Percentiles rank a stretch among this genome's conserved stretches.
phyloP scores from a whole-genome alignment of 1,284 basidiomycete genomes.

The Sporisorium exsertum region DNA sequence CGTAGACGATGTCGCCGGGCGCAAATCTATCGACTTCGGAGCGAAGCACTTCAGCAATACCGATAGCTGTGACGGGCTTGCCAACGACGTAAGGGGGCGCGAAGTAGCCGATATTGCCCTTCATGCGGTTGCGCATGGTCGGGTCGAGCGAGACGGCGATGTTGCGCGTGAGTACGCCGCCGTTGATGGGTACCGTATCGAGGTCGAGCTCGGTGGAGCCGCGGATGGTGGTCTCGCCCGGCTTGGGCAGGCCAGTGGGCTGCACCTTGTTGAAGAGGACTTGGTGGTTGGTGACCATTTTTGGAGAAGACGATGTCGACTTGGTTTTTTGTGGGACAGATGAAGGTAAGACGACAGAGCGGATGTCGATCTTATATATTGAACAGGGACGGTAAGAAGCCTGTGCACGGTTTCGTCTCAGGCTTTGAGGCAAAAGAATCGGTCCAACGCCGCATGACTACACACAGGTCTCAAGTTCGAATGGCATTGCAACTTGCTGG shows the following conservation, averaged over 20 bases:
- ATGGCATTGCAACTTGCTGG: too few relatives aligned
- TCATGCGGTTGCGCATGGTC: constrained; percentile 55
- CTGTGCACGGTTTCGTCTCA: too few relatives aligned
- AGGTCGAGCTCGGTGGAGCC: constrained; percentile 30
- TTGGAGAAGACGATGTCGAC: neutral
- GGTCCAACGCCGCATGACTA: too few relatives aligned
- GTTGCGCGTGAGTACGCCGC: constrained; percentile 45
- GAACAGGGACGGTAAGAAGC: too few relatives aligned
- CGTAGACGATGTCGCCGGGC: constrained; percentile 33
- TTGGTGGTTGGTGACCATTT: constrained; percentile 53
- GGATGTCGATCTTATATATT: too few relatives aligned
- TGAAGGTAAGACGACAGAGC: neutral
- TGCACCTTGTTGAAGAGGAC: constrained; percentile 50
- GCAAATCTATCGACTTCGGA: constrained; percentile 28
- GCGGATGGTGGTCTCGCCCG: constrained; percentile 37
- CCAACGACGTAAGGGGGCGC: constrained; percentile 32
- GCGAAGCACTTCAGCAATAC: constrained; percentile 39
- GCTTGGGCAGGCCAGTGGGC: constrained; percentile 43
- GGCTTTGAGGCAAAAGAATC: too few relatives aligned
- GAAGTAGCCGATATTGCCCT: constrained; percentile 45
- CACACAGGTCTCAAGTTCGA: too few relatives aligned
- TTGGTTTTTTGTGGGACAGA: neutral
- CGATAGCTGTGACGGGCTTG: constrained; percentile 42
- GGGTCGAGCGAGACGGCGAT: constrained; percentile 53
- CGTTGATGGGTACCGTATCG: constrained; percentile 44